Conservation (phyloP, 176 grass and related monocot genomes). For the Zoysia pacifica region DNA sequence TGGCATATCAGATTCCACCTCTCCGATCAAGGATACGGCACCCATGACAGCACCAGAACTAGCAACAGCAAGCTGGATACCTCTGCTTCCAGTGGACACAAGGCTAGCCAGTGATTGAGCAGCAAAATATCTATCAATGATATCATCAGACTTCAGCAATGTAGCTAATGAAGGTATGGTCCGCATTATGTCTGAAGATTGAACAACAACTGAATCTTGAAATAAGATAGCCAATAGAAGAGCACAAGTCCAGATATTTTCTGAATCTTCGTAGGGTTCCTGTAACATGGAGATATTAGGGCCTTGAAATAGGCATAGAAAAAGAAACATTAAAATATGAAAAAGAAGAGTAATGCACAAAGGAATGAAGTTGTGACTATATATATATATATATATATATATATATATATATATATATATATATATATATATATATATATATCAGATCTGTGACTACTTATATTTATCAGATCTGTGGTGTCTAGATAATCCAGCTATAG, state of each 20-base stretch:
- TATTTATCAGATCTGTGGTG: constrained; percentile 1
- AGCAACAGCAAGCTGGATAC: constrained; percentile 73
- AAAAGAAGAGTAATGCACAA: constrained; percentile 16
- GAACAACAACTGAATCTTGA: constrained; percentile 75
- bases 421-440: neutral
- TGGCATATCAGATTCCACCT: constrained; percentile 72
- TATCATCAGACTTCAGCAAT: constrained; percentile 82
- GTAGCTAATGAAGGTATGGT: constrained; percentile 74
- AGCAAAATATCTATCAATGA: constrained; percentile 78
- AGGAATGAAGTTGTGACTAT: constrained; percentile 18
- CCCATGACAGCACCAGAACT: constrained; percentile 87
- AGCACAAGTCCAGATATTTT: constrained; percentile 70
- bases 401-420: neutral
- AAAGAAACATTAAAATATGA: constrained; percentile 33
- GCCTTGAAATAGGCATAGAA: constrained; percentile 21
- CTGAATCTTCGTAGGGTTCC: constrained; percentile 73
- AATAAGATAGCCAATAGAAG: constrained; percentile 95
- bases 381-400: neutral
- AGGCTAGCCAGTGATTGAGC: constrained; percentile 92
- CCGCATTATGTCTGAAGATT: constrained; percentile 66
- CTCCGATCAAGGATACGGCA: constrained; percentile 76
- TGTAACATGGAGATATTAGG: constrained; percentile 49
- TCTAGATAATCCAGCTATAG: constrained; percentile 15
- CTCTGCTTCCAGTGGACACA: constrained; percentile 73
- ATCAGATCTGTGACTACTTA: too few relatives aligned